Conservation (phyloP, 2,329 filamentous ascomycete species). For the Cercospora nicotianae region DNA sequence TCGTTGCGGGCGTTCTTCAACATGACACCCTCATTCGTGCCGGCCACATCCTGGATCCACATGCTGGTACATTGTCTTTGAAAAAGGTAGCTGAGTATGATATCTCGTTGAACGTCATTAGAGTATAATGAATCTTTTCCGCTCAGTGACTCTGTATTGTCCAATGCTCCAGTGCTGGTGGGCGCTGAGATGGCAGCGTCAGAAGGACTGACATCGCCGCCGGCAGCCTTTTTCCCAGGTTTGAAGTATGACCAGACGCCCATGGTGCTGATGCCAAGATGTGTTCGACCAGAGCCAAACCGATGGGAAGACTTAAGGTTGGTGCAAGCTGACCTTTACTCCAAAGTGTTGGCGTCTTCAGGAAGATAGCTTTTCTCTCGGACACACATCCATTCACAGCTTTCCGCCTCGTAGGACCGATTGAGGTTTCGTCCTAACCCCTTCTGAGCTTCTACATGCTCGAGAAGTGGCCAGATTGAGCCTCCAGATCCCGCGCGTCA, state of each 20-base stretch:
- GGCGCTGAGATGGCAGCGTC: background rate
- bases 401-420: background rate
- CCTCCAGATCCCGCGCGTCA: background rate
- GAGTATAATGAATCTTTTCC: background rate
- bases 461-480: background rate
- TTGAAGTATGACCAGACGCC: background rate
- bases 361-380: background rate
- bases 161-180: background rate
- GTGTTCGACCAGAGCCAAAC: background rate
- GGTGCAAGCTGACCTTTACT: background rate
- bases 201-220: background rate
- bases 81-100: constrained; percentile 67
- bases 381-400: background rate
- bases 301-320: background rate
- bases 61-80: constrained; percentile 74
- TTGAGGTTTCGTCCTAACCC: background rate
- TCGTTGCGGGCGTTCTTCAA: constrained; percentile 60
- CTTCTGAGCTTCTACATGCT: background rate
- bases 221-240: background rate
- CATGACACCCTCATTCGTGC: constrained; percentile 70
- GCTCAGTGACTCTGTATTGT: background rate
- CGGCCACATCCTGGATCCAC: constrained; percentile 70
- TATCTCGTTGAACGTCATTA: constrained; percentile 66
- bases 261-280: background rate
- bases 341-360: background rate